These are phyloP conservation scores for Metarhizium guizhouense DNA, from an alignment of 2,329 filamentous ascomycete species.

Conservation along the genomic window DNA sequence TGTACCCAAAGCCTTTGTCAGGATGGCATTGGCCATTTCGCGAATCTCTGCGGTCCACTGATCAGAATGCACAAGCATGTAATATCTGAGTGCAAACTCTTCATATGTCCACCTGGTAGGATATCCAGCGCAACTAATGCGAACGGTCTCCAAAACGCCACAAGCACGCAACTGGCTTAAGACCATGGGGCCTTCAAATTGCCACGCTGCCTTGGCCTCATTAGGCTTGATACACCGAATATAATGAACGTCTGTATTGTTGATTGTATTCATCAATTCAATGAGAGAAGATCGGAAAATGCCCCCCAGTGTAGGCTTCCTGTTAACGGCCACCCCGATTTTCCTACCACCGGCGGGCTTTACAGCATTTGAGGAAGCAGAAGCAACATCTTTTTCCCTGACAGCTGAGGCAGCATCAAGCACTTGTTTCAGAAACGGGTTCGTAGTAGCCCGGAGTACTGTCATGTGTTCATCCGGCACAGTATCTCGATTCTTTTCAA, in stretches of 20 bases:
- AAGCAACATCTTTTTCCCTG: conserved; percentile 75
- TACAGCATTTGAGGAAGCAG: conserved; percentile 58
- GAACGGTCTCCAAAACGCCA: conserved; percentile 95
- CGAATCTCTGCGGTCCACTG: conserved; percentile 92
- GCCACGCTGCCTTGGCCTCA: conserved; percentile 93
- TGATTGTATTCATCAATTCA: conserved; percentile 96
- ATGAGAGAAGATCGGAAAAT: conserved; percentile 99
- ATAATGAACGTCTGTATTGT: conserved; percentile 96
- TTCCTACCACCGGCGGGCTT: conserved; percentile 75
- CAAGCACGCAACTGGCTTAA: conserved; percentile 93
- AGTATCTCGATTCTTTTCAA: conserved; percentile 98
- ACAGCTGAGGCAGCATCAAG: conserved; percentile 78
- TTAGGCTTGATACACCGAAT: conserved; percentile 99
- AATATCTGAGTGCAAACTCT: conserved; percentile 94
- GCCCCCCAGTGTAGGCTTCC: conserved; percentile 92
- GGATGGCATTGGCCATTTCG: conserved; percentile 86
- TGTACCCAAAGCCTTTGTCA: conserved; percentile 78
- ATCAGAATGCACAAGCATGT: conserved; percentile 87
- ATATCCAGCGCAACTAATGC: conserved; percentile 95
- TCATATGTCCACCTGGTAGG: conserved; percentile 98
- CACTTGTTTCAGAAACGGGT: conserved; percentile 76
- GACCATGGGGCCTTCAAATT: conserved; percentile 98
- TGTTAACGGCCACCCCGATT: conserved; percentile 84
- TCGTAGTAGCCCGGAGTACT: conserved; percentile 74
- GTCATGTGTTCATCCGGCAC: conserved; percentile 98